Evolutionary conservation across 2,329 filamentous ascomycete species (phyloP).

Genomic region (Aspergillus sp.): DNA sequence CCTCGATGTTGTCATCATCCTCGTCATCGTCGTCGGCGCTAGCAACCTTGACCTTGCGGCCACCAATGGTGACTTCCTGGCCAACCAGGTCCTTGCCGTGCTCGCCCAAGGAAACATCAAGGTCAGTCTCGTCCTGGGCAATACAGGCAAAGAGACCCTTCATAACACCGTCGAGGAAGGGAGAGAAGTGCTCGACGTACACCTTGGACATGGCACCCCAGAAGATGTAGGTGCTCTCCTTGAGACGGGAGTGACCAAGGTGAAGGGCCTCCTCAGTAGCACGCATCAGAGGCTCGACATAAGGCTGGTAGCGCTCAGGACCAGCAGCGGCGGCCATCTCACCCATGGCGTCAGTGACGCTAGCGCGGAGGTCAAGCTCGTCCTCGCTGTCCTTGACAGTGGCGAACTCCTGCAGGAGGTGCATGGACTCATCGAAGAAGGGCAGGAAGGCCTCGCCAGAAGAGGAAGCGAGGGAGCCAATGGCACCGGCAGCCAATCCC

Average conservation of each 20-base stretch:
- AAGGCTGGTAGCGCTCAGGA: constrained; percentile 79
- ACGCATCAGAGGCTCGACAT: constrained; percentile 83
- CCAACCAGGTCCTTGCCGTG: constrained; percentile 70
- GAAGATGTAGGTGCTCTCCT: constrained; percentile 94
- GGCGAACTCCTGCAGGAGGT: constrained; percentile 77
- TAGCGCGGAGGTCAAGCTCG: constrained; percentile 82
- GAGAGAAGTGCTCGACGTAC: constrained; percentile 63
- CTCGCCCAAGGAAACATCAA: constrained; percentile 71
- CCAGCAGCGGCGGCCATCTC: constrained; percentile 89
- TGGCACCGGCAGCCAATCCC: constrained; percentile 78
- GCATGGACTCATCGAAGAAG: constrained; percentile 90
- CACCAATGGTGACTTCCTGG: constrained; percentile 70
- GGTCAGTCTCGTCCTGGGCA: constrained; percentile 79
- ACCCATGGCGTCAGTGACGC: constrained; percentile 87
- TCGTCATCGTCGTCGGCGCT: constrained; percentile 55
- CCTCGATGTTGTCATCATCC: constrained; percentile 57
- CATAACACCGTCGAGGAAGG: constrained; percentile 43
- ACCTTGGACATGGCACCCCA: constrained; percentile 95
- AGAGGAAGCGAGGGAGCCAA: constrained; percentile 85
- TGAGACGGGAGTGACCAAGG: constrained; percentile 82
- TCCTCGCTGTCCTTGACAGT: constrained; percentile 84
- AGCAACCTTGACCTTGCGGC: constrained; percentile 81
- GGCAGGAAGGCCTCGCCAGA: constrained; percentile 78
- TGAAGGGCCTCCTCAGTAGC: constrained; percentile 86
- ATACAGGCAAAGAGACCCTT: constrained; percentile 71